phyloP scores from a whole-genome alignment of 2,329 filamentous ascomycete genomes.

The Hortaea sp. region DNA sequence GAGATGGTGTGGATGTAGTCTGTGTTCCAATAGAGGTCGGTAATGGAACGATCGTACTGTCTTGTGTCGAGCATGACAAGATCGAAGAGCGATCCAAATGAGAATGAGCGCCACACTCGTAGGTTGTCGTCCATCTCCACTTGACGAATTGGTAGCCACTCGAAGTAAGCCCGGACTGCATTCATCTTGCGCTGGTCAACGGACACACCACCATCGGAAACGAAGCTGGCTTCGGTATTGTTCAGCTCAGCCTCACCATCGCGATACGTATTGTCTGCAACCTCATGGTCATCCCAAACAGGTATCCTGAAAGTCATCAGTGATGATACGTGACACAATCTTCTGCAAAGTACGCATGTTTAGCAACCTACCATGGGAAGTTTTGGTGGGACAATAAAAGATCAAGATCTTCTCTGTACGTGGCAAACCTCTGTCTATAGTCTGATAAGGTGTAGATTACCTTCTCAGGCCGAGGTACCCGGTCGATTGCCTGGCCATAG shows the following conservation, averaged over 20 bases:
- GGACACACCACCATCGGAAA: conserved; percentile 46
- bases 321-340: too few species aligned
- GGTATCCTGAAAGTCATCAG: conserved; percentile 32
- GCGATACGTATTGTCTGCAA: conserved; percentile 56
- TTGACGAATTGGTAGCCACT: conserved; percentile 49
- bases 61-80: conserved; percentile 60
- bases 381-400: conserved; percentile 45
- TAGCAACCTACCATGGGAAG: conserved; percentile 40
- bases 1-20: conserved; percentile 42
- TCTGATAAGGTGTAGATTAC: conserved; percentile 46
- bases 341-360: too few species aligned
- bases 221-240: conserved; percentile 58
- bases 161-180: conserved; percentile 60
- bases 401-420: conserved; percentile 53
- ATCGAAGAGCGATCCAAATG: conserved; percentile 56
- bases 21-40: conserved; percentile 26
- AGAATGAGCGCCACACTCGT: conserved; percentile 57
- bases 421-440: conserved; percentile 49
- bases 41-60: conserved; percentile 58
- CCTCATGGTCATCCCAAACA: conserved; percentile 52
- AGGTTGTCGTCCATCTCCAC: conserved; percentile 60
- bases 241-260: conserved; percentile 52
- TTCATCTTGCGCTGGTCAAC: conserved; percentile 68
- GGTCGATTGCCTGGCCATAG: conserved; percentile 42
- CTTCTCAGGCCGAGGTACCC: conserved; percentile 44